Evolutionary conservation across 495 filamentous ascomycete genomes (phyloP).

Genomic region (Neurospora africana): DNA sequence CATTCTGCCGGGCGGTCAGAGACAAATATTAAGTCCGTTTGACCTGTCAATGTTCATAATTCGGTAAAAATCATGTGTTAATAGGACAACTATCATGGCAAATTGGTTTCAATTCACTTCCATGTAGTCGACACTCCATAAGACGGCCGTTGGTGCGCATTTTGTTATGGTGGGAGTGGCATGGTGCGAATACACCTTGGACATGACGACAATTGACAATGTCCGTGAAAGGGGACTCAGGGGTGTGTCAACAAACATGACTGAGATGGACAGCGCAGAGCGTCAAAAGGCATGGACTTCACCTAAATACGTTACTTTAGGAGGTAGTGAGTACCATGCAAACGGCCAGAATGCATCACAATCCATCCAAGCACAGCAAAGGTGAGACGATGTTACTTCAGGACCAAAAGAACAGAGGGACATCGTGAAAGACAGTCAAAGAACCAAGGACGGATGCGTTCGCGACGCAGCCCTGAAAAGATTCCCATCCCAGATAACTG

Average conservation of each 20-base stretch:
- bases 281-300: neutral
- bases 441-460: neutral
- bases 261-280: neutral
- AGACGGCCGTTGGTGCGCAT: neutral
- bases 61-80: neutral
- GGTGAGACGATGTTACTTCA: neutral
- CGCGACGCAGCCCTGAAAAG: neutral
- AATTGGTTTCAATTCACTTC: neutral
- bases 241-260: neutral
- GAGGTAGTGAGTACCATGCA: neutral
- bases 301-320: neutral
- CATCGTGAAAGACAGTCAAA: neutral
- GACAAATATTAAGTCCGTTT: neutral
- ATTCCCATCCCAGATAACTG: neutral
- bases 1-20: slow-evolving; percentile 13
- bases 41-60: neutral
- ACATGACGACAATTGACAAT: neutral
- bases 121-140: neutral
- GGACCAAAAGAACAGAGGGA: neutral
- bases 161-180: neutral
- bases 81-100: neutral
- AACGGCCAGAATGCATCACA: neutral
- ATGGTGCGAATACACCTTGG: neutral
- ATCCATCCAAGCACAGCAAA: neutral
- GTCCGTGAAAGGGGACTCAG: neutral